Conservation (phyloP, 495 filamentous ascomycete species). For the Neurospora sublineolata region DNA sequence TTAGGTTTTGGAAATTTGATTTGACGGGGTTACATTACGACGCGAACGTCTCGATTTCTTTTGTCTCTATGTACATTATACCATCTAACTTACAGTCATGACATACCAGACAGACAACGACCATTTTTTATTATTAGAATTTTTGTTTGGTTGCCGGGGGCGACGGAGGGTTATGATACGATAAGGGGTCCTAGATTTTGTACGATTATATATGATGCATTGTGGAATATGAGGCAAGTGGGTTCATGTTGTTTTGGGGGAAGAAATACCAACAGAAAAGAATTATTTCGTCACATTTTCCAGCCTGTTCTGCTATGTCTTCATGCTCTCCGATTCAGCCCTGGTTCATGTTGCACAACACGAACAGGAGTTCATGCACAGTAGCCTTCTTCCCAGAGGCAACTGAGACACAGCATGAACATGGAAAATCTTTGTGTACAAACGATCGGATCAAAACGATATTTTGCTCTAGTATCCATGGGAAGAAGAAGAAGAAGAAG, state of each 20-base stretch:
- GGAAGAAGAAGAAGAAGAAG: too few species aligned
- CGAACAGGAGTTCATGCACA: not conserved
- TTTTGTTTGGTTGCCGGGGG: not conserved
- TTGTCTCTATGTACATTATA: not conserved
- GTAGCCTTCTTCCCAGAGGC: not conserved
- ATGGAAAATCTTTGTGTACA: not conserved
- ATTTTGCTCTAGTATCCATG: too few species aligned
- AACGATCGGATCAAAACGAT: not conserved
- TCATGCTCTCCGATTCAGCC: not conserved
- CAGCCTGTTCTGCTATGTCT: not conserved
- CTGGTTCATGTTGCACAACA: not conserved
- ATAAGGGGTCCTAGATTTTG: not conserved
- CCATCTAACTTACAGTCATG: not conserved
- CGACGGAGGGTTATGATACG: not conserved
- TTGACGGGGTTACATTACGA: not conserved
- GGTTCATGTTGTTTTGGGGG: not conserved
- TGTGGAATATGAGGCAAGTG: not conserved
- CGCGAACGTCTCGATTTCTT: not conserved
- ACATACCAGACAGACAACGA: too few species aligned
- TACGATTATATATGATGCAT: not conserved
- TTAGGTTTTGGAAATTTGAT: not conserved
- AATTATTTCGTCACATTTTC: not conserved
- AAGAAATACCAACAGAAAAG: not conserved
- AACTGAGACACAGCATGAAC: not conserved
- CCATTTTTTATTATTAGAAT: not conserved